Base-by-base conservation (phyloP, 768 basidiomycete species). In the Russula sp. region DNA sequence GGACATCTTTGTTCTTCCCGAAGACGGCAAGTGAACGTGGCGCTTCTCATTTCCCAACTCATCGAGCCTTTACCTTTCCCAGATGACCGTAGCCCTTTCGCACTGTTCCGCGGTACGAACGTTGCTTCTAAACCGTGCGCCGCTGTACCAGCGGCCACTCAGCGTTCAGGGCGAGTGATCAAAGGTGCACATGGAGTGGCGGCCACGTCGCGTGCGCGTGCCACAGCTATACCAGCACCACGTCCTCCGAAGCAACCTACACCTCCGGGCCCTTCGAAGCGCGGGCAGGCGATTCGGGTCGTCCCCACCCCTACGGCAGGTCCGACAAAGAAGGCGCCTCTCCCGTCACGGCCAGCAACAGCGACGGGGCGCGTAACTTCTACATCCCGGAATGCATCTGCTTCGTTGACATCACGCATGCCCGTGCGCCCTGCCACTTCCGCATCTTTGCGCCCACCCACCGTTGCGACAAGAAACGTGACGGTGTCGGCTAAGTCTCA, bases 1-100 rank as follows among this genome's bases (percentile, higher is more conserved):
- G 64, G 34, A 66, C 50, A 40, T 57, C 7, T 47, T 68, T 42
- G n/a, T 54, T 1, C 55, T 66, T 22, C 44, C 54, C 3, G 61
- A 68, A 16, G 57, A 62, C 14, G 64, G 67, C 57, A 55, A 61
- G 63, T 50, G 51, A 48, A 39, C n/a, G 3, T 44, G 4, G 39
- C 6, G 4, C 6, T 16, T 51, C 6, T 20, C 6, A 16, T 31
- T 35, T 18, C 11, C 31, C 16, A 4, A 7, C 50, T 57, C 34
- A 63, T 53, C 42, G 20, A 13, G 2, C 20, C 48, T 40, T 42
- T 6, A 31, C 49, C 0, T 59, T 40, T 14, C 51, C 34, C 27
- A 63, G 62, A 58, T 54, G 57, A 63, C 6, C 52, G n/a, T 53
- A 59, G 52, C 20, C 62, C 57, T 1, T 63, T 58, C 44, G n/a